Base-by-base conservation (phyloP, 169 alveolate genomes). In the Plasmodium berghei region DNA sequence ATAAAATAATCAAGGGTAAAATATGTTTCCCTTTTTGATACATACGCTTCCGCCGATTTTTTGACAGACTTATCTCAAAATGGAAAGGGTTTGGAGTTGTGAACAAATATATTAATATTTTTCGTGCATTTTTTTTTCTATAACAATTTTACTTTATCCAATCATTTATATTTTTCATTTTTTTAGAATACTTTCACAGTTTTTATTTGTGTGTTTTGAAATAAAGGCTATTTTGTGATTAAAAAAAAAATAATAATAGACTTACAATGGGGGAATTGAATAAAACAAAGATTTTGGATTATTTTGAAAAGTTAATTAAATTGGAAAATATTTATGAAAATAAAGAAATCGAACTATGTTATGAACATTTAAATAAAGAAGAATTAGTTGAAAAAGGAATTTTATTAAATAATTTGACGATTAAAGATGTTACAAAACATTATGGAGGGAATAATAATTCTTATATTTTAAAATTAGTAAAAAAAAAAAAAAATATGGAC, bases 351-450 rank as follows among this genome's bases (percentile, higher is more conserved):
- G 67, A 80, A 54, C 22, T 80, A 71, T 80, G 90, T 45, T 80
- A 80, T 56, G 90, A 54, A 34, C 59, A 80, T 67, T 48, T 80
- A 22, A 80, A 6, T 61, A 80, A 80, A 24, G 90, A 80, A 6
- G 90, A 80, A 71, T 48, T 80, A 12, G 42, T 80, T 71, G 90
- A 80, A 20, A 80, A 80, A 34, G 90, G 90, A 0, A 80, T 80
- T 5, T 61, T 80, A 55, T 26, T 80, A 55, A 80, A 42, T 54
- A 64, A 66, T n/a, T 45, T 80, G 24, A 80, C 90, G 3, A 80
- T 80, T 16, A 80, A 80, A 46, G 40, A 55, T 18, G 83, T 20
- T 12, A 67, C 61, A 56, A 80, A 80, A 40, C 61, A 80, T 64
- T 34, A 34, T 34, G 58, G 20, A 52, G 90, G 45, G 5, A 80